A percentile compares a stretch with the other conserved stretches of the same genome.
Evolutionary conservation across 1,284 basidiomycete genomes (phyloP).

Genomic region (Rhodofomes roseus): DNA sequence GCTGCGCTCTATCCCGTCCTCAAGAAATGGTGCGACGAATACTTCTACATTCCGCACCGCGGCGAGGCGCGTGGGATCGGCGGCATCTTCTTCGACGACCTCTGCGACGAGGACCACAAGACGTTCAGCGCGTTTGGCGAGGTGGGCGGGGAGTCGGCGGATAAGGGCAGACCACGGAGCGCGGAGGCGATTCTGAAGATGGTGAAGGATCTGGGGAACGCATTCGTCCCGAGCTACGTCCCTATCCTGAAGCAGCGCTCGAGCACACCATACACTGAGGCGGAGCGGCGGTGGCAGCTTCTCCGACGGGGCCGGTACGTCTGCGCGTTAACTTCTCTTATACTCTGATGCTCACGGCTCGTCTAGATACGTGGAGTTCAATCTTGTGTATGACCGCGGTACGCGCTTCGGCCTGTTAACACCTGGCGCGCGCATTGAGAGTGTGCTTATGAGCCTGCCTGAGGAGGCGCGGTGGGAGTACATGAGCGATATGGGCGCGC

Average conservation of each 20-base stretch:
- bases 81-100: constrained; percentile 96
- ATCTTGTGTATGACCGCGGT: constrained; percentile 84
- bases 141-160: constrained; percentile 19
- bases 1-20: constrained; percentile 72
- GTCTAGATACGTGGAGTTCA: constrained; percentile 79
- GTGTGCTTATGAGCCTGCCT: constrained; percentile 90
- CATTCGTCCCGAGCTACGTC: constrained; percentile 87
- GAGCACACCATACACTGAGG: constrained; percentile 54
- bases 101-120: constrained; percentile 57
- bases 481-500: constrained; percentile 73
- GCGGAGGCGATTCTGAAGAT: constrained; percentile 76
- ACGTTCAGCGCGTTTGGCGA: constrained; percentile 40
- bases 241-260: constrained; percentile 72
- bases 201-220: constrained; percentile 64
- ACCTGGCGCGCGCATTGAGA: constrained; percentile 89
- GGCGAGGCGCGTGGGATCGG: constrained; percentile 88
- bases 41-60: constrained; percentile 96
- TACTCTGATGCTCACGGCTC: background rate
- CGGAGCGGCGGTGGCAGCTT: constrained; percentile 85
- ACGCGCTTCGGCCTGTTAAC: constrained; percentile 89
- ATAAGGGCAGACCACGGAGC: constrained; percentile 50
- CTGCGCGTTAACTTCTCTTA: no score
- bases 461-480: constrained; percentile 95
- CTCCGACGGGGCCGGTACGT: constrained; percentile 74
- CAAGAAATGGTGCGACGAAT: constrained; percentile 98